Base-by-base conservation (phyloP, 345 rosid genomes). In the Litchi chinensis region DNA sequence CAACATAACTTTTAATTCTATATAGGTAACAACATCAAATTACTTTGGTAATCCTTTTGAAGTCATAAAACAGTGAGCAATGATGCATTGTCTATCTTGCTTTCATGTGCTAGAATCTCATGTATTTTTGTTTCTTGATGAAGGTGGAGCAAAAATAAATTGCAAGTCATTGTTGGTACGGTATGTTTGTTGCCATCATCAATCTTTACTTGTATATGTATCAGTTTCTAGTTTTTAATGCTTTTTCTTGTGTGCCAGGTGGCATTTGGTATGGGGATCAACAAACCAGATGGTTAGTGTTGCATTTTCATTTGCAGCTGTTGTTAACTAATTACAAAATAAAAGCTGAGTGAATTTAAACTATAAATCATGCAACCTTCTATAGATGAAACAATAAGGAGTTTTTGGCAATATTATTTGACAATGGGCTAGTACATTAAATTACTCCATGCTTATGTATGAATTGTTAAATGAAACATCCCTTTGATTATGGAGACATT, bases 241-340 rank as follows among this genome's bases (percentile, higher is more conserved):
- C 6, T 71, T 39, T 48, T 77, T 40, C 70, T 82, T 79, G 21
- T 46, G 40, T 82, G 73, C 37, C 87, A 95, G 99, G 99, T 95
- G 83, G 99, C 99, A 43, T 95, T 95, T 89, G 99, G 99, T 22
- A 95, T 95, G 99, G 99, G 99, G 82, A 93, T 95, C 86, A 95
- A 95, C 90, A 95, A 95, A 83, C 99, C 99, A 66, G 99, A 95
- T 90, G 99, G 99, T 93, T 76, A 85, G 92, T 87, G 75, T 50
- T 67, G 71, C 77, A 62, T 70, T 44, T 75, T 22, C 32, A 9
- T 48, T 44, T 74, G 18, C 37, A 16, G 44, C 54, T 5, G 39
- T 63, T 48, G 18, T 26, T 63, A 26, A 32, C 3, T 32, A 32
- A 32, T 32, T 32, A 32, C 37, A 32, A 32, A 32, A 32, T 32